Base-by-base conservation (phyloP, 1,284 basidiomycete genomes). In the Chalciporus sp. region DNA sequence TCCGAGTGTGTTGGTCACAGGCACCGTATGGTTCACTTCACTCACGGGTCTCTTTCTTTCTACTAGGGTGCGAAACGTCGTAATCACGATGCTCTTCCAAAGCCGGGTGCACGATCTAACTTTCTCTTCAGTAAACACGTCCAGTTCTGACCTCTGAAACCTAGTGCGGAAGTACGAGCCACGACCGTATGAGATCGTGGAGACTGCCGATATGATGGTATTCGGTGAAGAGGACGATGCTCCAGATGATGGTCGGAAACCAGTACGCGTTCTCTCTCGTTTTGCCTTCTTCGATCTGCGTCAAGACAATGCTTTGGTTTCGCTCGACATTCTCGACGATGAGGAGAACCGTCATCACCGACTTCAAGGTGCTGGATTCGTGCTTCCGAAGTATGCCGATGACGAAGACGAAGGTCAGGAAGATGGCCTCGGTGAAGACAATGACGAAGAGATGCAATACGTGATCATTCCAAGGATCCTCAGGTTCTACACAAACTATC, bases 341-440 rank as follows among this genome's bases (percentile, higher is more conserved):
- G 66, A 63, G 7, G 46, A 51, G 12, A 39, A 49, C 26, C 48
- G 27, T 1, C 41, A 51, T 7, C 60, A 60, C 20, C 50, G 51
- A 6, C 61, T 74, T 29, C 64, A 71, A 42, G 78, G 71, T 2
- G 72, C 72, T 0, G 79, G 80, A 7, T 54, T 64, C 10, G 72
- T 73, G 14, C 47, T 59, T 7, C 64, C 76, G 0, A 60, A 62
- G 7, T 71, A 69, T 40, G 66, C 70, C 19, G 61, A 72, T 20
- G 76, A 78, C 17, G 79, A 80, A 53, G 76, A 74, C 50, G 75
- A 66, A 39, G 80, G 69, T 1, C 73, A 76, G 33, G 79, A 80
- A 8, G 75, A 75, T 46, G 74, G 63, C 14, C 49, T 68, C 6
- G 68, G 71, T 3, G 66, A 65, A 11, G 63, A 65, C 3, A 23